These are phyloP conservation scores for Floccularia luteovirens DNA, from an alignment of 768 basidiomycete genomes.

Conservation along the genomic window DNA sequence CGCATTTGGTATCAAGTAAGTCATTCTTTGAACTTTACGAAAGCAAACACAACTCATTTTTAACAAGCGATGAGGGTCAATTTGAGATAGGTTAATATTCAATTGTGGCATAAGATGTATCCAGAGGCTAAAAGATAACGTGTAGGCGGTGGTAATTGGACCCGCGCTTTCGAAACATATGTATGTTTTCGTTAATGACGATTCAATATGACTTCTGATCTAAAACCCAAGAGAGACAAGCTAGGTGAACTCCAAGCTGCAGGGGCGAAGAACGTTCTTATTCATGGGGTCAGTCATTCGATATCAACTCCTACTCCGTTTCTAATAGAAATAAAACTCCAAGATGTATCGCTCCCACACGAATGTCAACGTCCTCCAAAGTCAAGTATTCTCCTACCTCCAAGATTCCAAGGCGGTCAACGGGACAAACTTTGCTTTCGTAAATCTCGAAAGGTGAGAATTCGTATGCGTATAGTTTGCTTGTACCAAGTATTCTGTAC, in stretches of 20 bases:
- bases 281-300: conserved; percentile 16
- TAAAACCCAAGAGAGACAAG: conserved; percentile 11
- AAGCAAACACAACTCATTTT: background rate
- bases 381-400: conserved; percentile 17
- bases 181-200: conserved; percentile 5
- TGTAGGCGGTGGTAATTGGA: conserved; percentile 16
- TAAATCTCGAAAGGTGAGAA: conserved; percentile 16
- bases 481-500: too few species aligned
- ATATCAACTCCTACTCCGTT: background rate
- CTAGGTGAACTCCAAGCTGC: conserved; percentile 19
- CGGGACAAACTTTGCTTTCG: conserved; percentile 20
- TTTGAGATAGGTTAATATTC: conserved; percentile 12
- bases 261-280: conserved; percentile 20
- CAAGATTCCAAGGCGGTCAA: conserved; percentile 15
- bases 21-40: background rate
- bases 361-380: conserved; percentile 18
- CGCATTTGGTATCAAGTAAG: conserved; percentile 23
- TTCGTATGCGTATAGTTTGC: background rate
- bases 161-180: conserved; percentile 14
- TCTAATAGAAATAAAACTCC: background rate
- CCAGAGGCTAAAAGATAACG: background rate
- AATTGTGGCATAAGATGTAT: background rate
- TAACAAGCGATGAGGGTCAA: conserved; percentile 17
- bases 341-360: conserved; percentile 22
- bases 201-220: background rate